These are phyloP conservation scores for Trichomonas vaginalis DNA, from an alignment of 208 protist genomes.

Conservation along the genomic window DNA sequence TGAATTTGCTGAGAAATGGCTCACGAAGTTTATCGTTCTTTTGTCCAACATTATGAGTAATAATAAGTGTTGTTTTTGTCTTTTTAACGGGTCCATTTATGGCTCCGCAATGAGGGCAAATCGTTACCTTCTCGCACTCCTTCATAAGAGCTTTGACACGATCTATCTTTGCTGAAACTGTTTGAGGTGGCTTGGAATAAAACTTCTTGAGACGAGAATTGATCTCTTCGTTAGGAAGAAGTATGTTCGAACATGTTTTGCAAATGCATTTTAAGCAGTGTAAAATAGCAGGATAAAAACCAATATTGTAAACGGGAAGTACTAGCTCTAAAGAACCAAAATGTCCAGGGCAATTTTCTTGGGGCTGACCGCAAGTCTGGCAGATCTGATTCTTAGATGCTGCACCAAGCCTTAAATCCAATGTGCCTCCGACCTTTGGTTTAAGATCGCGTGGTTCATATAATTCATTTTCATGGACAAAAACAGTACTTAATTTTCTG, in stretches of 20 bases:
- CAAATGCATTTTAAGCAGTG: conserved; percentile 84
- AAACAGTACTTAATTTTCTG: background rate
- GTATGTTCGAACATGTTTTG: conserved; percentile 55
- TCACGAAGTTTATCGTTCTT: conserved; percentile 20
- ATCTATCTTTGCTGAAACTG: background rate
- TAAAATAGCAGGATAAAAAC: conserved; percentile 72
- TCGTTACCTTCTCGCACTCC: conserved; percentile 36
- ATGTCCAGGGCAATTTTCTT: conserved; percentile 83
- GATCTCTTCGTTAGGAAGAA: conserved; percentile 27
- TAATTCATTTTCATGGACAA: background rate
- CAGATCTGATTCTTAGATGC: conserved; percentile 40
- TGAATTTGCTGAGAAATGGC: conserved; percentile 18
- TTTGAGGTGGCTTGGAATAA: background rate
- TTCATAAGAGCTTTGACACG: background rate
- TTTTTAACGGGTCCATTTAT: conserved; percentile 68
- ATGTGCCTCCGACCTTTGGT: background rate
- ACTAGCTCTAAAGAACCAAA: conserved; percentile 86
- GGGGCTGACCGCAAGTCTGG: conserved; percentile 62
- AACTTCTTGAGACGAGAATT: background rate
- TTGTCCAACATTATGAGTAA: conserved; percentile 48
- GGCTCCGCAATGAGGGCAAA: conserved; percentile 71
- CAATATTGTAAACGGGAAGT: conserved; percentile 85
- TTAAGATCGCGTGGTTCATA: background rate
- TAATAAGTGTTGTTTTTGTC: conserved; percentile 43
- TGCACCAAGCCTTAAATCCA: background rate